Evolutionary conservation across 129 eudicot genomes (phyloP).

Genomic region (Flaveria bidentis): DNA sequence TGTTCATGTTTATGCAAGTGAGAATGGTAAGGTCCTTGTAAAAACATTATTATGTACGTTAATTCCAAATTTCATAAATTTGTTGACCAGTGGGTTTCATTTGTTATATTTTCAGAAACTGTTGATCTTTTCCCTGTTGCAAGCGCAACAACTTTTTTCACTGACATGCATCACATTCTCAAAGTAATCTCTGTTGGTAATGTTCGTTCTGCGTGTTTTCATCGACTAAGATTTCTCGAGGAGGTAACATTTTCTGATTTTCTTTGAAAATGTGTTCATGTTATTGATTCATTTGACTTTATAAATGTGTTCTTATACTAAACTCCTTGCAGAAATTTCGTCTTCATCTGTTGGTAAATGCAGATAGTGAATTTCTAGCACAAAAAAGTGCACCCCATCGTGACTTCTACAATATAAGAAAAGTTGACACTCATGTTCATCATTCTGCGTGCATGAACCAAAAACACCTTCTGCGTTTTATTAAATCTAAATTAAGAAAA

Average conservation of each 20-base stretch:
- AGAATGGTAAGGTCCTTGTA: conserved; percentile 42
- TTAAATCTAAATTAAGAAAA: conserved; percentile 63
- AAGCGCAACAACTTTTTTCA: conserved; percentile 66
- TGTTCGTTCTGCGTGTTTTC: conserved; percentile 66
- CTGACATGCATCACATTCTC: conserved; percentile 73
- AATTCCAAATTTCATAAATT: conserved; percentile 2
- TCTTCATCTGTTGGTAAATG: conserved; percentile 71
- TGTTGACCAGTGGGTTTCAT: neutral
- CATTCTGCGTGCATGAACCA: conserved; percentile 91
- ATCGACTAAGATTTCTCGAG: conserved; percentile 66
- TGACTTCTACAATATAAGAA: conserved; percentile 71
- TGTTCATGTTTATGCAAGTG: conserved; percentile 59
- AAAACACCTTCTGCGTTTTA: conserved; percentile 71
- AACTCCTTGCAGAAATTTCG: conserved; percentile 66
- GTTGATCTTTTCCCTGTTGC: conserved; percentile 71
- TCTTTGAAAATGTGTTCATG: neutral
- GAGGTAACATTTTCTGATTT: conserved; percentile 47
- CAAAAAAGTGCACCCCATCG: conserved; percentile 81
- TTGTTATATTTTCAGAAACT: conserved; percentile 35
- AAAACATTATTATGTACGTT: neutral
- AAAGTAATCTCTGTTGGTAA: conserved; percentile 64
- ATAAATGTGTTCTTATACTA: conserved; percentile 28
- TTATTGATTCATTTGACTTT: conserved; percentile 21
- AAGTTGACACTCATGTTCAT: conserved; percentile 77
- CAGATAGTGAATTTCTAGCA: conserved; percentile 66